Conservation (phyloP, 768 basidiomycete species). For the Heimioporus sp. region DNA sequence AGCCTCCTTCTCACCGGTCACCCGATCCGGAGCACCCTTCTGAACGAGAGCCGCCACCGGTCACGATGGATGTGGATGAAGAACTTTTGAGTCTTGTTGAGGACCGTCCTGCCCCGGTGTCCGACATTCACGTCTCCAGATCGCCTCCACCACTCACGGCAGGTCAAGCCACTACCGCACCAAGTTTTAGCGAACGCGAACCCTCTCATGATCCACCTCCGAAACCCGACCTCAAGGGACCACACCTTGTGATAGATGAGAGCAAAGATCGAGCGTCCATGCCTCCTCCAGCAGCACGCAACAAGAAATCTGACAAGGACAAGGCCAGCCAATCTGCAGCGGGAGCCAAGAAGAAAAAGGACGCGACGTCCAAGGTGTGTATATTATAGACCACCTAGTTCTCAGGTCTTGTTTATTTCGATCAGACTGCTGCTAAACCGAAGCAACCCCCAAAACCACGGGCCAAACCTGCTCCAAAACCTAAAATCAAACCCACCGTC, state of each 20-base stretch:
- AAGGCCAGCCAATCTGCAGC: constrained; percentile 7
- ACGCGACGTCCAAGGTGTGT: constrained; percentile 21
- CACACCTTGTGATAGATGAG: constrained; percentile 11
- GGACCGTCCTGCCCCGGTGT: constrained; percentile 32
- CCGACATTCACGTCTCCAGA: background rate
- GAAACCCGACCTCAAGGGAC: constrained; percentile 9
- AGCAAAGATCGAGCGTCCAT: constrained; percentile 51
- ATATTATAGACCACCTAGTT: background rate
- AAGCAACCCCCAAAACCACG: constrained; percentile 33
- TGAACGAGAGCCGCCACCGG: constrained; percentile 15
- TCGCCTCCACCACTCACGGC: background rate
- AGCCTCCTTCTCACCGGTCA: constrained; percentile 8
- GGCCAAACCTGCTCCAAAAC: constrained; percentile 29
- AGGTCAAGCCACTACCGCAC: background rate
- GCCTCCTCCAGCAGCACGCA: constrained; percentile 45
- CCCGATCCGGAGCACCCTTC: constrained; percentile 2
- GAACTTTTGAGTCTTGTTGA: constrained; percentile 72
- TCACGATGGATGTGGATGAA: constrained; percentile 49
- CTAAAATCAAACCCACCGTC: constrained; percentile 19
- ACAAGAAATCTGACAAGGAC: constrained; percentile 27
- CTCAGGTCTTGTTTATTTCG: background rate
- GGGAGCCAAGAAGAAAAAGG: constrained; percentile 38
- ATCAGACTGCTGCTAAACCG: constrained; percentile 23
- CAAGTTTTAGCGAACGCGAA: background rate
- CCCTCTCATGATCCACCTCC: constrained; percentile 5